Percentiles rank a stretch among this genome's conserved stretches.
phyloP scores from a whole-genome alignment of 1,284 basidiomycete genomes.

The Heimioporus punctisporus region DNA sequence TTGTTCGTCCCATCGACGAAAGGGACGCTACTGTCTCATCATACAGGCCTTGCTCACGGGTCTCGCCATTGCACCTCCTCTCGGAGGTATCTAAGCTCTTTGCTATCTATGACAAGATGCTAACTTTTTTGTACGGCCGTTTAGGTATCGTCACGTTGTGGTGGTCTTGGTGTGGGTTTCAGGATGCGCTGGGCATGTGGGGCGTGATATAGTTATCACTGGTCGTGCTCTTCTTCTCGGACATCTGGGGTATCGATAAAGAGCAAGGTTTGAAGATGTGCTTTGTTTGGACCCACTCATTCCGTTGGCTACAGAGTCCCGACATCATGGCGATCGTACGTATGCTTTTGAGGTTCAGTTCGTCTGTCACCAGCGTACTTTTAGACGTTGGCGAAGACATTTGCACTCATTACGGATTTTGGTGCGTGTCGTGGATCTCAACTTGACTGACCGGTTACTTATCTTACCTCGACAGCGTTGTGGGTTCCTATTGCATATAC shows the following conservation, averaged over 20 bases:
- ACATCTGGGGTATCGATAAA: constrained; percentile 62
- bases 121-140: too few species aligned
- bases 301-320: constrained; percentile 56
- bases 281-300: constrained; percentile 60
- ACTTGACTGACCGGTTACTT: too few species aligned
- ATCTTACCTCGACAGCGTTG: constrained; percentile 31
- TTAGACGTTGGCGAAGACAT: constrained; percentile 43
- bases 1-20: too few species aligned
- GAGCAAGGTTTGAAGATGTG: constrained; percentile 34
- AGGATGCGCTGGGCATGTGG: constrained; percentile 49
- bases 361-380: not conserved
- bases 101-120: too few species aligned
- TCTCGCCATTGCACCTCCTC: not conserved
- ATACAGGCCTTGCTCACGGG: too few species aligned
- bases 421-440: constrained; percentile 30
- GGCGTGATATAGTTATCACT: constrained; percentile 47
- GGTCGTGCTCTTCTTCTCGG: constrained; percentile 61
- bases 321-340: constrained; percentile 59
- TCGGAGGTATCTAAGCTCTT: not conserved
- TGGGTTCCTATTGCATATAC: constrained; percentile 36
- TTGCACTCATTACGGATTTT: constrained; percentile 47
- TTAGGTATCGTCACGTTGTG: constrained; percentile 51
- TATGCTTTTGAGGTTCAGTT: constrained; percentile 4
- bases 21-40: too few species aligned
- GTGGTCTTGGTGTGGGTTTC: constrained; percentile 72